Base-by-base conservation (phyloP, 176 grass and related monocot genomes). In the Eremochloa ophiuroides region DNA sequence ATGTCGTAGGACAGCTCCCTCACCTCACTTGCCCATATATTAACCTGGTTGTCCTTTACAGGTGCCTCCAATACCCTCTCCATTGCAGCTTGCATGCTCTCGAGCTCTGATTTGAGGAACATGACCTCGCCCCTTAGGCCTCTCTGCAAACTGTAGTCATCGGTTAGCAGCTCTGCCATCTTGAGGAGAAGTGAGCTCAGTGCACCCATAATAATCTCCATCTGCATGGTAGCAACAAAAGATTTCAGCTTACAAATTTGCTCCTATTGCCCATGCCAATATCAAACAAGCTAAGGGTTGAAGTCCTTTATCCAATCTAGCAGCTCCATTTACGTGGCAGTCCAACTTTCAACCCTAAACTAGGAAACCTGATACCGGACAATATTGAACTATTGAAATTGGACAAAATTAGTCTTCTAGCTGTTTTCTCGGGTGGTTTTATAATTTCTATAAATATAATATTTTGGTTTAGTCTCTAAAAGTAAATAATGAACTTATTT, bases 1-100 rank as follows among this genome's bases (percentile, higher is more conserved):
- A 82, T 25, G 13, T 72, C 80, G 4, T 72, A 82, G 28, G 67
- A 82, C 2, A 82, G 35, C 15, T 72, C 79, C 1, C 67, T 42
- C 0, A 72, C 51, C 2, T 34, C 18, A 1, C 53, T 60, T 7
- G 79, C 79, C 79, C 67, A 82, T 29, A 60, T 81, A 28, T 4
- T 43, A 12, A 58, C 33, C 66, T 59, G 66, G 17, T 6, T 43
- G 7, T 60, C 25, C 0, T 46, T 34, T 66, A n/a, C 59, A 22
- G 75, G 40, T 18, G 10, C 10, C 75, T 77, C 75, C 0, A 40
- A 78, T 5, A 46, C 39, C 59, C 59, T 64, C 17, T 33, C 59
- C 5, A 78, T 40, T 26, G 59, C 75, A 46, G 75, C 59, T 15
- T 78, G 17, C 59, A 78, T 78, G 58, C 38, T 47, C 27, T 64